These are phyloP conservation scores for Eucalyptus dawsonii DNA, from an alignment of 345 rosid species.

Conservation along the genomic window DNA sequence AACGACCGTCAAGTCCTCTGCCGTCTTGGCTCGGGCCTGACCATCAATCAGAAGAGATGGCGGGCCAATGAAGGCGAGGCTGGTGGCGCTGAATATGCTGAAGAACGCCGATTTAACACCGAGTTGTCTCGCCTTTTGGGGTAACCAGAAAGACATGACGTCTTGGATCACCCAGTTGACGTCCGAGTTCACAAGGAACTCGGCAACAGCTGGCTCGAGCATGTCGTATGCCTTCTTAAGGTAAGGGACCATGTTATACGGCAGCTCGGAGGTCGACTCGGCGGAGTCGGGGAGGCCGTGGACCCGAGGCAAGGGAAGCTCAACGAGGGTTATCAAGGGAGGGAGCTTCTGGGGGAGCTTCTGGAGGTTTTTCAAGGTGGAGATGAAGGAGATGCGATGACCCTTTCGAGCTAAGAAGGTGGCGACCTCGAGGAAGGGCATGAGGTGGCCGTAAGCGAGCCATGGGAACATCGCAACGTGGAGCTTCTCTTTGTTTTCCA, in stretches of 20 bases:
- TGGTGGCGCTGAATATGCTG: slow-evolving; percentile 5
- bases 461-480: not conserved
- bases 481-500: not conserved
- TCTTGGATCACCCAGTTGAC: slow-evolving; percentile 29
- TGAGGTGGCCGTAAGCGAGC: not conserved
- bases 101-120: slow-evolving; percentile 6
- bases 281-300: slow-evolving; percentile 11
- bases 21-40: not conserved
- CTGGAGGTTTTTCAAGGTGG: not conserved
- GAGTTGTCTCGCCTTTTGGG: slow-evolving; percentile 3
- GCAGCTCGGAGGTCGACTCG: slow-evolving; percentile 24
- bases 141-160: slow-evolving; percentile 27
- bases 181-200: slow-evolving; percentile 4
- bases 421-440: not conserved
- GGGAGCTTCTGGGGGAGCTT: not conserved
- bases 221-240: slow-evolving; percentile 27
- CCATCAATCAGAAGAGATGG: not conserved
- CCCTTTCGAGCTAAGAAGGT: not conserved
- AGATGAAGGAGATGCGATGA: not conserved
- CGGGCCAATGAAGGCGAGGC: not conserved
- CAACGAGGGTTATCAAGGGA: slow-evolving; percentile 4
- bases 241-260: slow-evolving; percentile 1
- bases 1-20: slow-evolving; percentile 11
- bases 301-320: slow-evolving; percentile 9
- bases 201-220: slow-evolving; percentile 2